Percentiles rank a stretch among this genome's conserved stretches.
Evolutionary conservation across 2,329 filamentous ascomycete genomes (phyloP).

Genomic region (Aspergillus carbonarius): DNA sequence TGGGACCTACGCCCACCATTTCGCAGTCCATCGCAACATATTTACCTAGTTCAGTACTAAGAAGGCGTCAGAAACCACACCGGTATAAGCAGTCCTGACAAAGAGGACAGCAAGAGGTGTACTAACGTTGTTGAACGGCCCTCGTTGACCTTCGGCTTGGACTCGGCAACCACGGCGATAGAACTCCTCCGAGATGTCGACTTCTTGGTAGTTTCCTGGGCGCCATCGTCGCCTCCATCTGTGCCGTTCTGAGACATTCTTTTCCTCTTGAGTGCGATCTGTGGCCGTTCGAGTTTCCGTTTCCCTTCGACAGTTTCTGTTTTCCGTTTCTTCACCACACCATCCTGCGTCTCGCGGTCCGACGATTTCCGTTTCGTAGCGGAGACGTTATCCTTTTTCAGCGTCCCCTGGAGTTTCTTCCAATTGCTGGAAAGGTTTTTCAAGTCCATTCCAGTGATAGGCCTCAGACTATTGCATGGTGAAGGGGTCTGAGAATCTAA

Average conservation of each 20-base stretch:
- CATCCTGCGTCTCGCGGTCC: constrained; percentile 32
- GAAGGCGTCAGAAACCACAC: constrained; percentile 23
- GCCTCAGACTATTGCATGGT: constrained; percentile 23
- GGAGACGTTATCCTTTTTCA: constrained; percentile 35
- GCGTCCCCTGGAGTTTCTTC: constrained; percentile 50
- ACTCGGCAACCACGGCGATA: constrained; percentile 49
- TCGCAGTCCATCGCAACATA: constrained; percentile 95
- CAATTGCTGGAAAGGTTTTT: constrained; percentile 50
- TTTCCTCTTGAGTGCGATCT: constrained; percentile 27
- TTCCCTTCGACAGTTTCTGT: constrained; percentile 20
- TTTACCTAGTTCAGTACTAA: constrained; percentile 72
- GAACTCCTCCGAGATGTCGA: constrained; percentile 63
- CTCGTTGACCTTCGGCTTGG: constrained; percentile 59
- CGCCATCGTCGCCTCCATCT: constrained; percentile 50
- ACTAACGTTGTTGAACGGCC: constrained; percentile 54
- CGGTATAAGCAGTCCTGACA: neutral
- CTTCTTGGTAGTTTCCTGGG: constrained; percentile 60
- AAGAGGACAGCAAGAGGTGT: constrained; percentile 13
- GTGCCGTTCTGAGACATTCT: constrained; percentile 31
- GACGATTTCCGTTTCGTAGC: constrained; percentile 35
- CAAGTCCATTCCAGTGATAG: constrained; percentile 40
- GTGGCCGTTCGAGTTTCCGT: constrained; percentile 24
- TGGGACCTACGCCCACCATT: constrained; percentile 80
- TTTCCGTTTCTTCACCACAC: constrained; percentile 35
- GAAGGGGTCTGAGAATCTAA: constrained; percentile 7